Conservation (phyloP, 225 moss, liverwort and hornwort genomes). For the Asterella californica region DNA sequence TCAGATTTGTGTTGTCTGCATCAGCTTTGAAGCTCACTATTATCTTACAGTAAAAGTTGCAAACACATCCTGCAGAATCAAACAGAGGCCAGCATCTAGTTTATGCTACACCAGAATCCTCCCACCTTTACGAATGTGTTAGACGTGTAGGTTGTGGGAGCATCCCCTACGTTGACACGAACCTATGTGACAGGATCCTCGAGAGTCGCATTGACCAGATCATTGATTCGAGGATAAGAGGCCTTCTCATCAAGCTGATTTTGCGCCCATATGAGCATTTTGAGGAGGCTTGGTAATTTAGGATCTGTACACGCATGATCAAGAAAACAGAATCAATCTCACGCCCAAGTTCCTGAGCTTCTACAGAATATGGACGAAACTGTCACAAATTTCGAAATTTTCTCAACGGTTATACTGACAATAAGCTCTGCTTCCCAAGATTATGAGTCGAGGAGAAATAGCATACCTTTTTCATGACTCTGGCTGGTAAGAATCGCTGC, state of each 20-base stretch:
- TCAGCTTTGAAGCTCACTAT: slow-evolving; percentile 34
- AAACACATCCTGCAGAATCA: slow-evolving; percentile 12
- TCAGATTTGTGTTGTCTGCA: slow-evolving; percentile 14
- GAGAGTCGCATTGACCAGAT: slow-evolving; percentile 82
- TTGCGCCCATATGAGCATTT: slow-evolving; percentile 97
- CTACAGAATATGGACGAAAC: background rate
- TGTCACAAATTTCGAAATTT: background rate
- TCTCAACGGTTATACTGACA: background rate
- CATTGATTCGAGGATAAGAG: slow-evolving; percentile 85
- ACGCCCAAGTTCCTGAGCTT: background rate
- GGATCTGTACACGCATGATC: slow-evolving; percentile 56
- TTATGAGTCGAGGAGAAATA: background rate
- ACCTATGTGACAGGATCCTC: slow-evolving; percentile 83
- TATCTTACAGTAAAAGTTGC: slow-evolving; percentile 43
- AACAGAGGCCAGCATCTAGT: slow-evolving; percentile 13
- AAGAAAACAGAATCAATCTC: slow-evolving; percentile 2
- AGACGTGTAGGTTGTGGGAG: background rate
- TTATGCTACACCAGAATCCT: slow-evolving; percentile 27
- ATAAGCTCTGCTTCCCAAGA: background rate
- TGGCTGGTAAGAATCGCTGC: slow-evolving; percentile 93
- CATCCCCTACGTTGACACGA: background rate
- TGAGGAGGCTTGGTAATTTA: slow-evolving; percentile 81
- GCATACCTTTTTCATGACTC: slow-evolving; percentile 93
- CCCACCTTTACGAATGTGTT: background rate
- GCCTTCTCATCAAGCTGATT: slow-evolving; percentile 94